Percentiles rank a stretch among this genome's conserved stretches.
These are phyloP conservation scores for Suillus ampliporus DNA, from an alignment of 768 basidiomycete genomes.

Conservation along the genomic window DNA sequence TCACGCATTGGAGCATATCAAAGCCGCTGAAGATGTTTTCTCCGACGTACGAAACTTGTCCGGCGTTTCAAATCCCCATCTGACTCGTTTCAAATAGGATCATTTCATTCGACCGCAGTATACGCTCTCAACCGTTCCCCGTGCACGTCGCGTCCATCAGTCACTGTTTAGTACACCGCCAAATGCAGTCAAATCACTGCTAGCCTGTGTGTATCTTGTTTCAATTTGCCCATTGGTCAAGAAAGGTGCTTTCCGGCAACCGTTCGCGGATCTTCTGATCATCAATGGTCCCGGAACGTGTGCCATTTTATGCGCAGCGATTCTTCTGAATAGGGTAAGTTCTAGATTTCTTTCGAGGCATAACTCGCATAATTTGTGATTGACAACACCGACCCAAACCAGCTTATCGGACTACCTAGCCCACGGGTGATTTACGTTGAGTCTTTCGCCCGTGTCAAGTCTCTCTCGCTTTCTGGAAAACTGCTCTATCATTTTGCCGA, in stretches of 20 bases:
- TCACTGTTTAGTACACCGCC: slow-evolving; percentile 69
- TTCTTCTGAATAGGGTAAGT: slow-evolving; percentile 74
- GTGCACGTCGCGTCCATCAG: slow-evolving; percentile 90
- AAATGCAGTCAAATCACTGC: slow-evolving; percentile 66
- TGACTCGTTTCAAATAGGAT: background rate
- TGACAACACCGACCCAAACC: slow-evolving; percentile 18
- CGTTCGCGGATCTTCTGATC: slow-evolving; percentile 77
- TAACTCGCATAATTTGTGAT: slow-evolving; percentile 11
- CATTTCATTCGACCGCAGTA: slow-evolving; percentile 36
- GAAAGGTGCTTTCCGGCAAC: slow-evolving; percentile 17
- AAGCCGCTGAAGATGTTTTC: slow-evolving; percentile 9
- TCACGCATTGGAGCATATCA: slow-evolving; percentile 58
- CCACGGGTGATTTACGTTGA: slow-evolving; percentile 88
- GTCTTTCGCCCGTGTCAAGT: slow-evolving; percentile 87
- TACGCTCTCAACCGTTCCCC: slow-evolving; percentile 72
- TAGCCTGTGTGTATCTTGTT: slow-evolving; percentile 64
- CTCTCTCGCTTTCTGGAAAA: slow-evolving; percentile 84
- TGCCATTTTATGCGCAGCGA: slow-evolving; percentile 73
- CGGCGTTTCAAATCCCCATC: background rate
- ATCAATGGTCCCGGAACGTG: slow-evolving; percentile 97
- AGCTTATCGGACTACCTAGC: slow-evolving; percentile 78
- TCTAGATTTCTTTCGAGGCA: background rate
- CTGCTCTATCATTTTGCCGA: slow-evolving; percentile 85
- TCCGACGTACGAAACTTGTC: slow-evolving; percentile 17
- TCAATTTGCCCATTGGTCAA: slow-evolving; percentile 55